Evolutionary conservation across 139 green algal genomes (phyloP), one percentile per base, ranked within the genome.

Genomic region (Zygnema cylindricum): DNA sequence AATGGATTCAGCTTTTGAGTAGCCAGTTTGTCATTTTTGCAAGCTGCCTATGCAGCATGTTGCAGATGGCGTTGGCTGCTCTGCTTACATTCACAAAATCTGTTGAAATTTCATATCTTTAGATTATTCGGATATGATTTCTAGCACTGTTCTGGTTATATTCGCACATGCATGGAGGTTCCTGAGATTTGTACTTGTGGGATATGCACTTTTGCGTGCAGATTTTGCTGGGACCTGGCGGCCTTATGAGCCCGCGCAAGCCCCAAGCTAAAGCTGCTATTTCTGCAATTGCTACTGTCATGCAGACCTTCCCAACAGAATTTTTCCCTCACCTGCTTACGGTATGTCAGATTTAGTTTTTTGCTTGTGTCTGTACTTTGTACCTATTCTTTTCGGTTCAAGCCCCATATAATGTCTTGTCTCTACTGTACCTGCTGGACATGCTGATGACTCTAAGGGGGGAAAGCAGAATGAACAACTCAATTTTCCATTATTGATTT

Each of bases 291-390:
- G 82, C 54, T n/a, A 81, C 86, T 1, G 36, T 42, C 42, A 90
- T 90, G 86, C 77, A 81, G 1, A 49, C 33, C 33, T 81, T 90
- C 11, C 86, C 86, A 23, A 3, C 16, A 7, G 78, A 90, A 39
- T 89, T 90, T n/a, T 90, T 83, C 32, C 79, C 85, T n/a, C 79
- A 90, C 30, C 86, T 90, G 3, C 55, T 84, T 30, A 32, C 69
- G 35, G 84, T 89, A 86, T 42, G 36, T n/a, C n/a, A n/a, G n/a
- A n/a, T n/a, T 73, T 73, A 73, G 30, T 73, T n/a, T n/a, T n/a
- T n/a, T 73, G 57, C 57, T 73, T 30, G 57, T 73, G 57, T 73
- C 30, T n/a, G 30, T 73, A n/a, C 30, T n/a, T 73, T 73, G 57
- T 30, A 73, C 30, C 30, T 73, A 36, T 73, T n/a, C 30, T 73